Percentiles rank a stretch among this genome's conserved stretches.
These are phyloP conservation scores for Tetrapyrgos nigripes DNA, from an alignment of 1,284 basidiomycete genomes.

Conservation along the genomic window DNA sequence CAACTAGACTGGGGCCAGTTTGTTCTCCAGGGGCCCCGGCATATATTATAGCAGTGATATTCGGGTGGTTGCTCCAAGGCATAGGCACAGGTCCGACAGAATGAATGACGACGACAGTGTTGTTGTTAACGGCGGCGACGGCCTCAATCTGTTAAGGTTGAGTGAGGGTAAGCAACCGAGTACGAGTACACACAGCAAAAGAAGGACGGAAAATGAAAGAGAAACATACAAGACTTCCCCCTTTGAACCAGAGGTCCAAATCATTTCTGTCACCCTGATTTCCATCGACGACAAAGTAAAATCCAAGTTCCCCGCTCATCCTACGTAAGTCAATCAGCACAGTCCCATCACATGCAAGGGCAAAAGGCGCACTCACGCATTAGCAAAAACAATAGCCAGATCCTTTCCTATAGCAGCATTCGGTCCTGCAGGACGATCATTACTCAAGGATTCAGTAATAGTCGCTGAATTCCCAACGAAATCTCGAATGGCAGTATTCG, in stretches of 20 bases:
- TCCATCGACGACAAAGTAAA: constrained; percentile 65
- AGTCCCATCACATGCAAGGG: neutral
- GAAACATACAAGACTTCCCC: constrained; percentile 38
- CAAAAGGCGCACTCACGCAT: constrained; percentile 47
- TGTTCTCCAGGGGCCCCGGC: constrained; percentile 70
- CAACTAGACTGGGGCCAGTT: constrained; percentile 65
- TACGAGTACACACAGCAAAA: neutral
- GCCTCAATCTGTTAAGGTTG: constrained; percentile 38
- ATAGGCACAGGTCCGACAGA: constrained; percentile 66
- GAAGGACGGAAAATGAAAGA: constrained; percentile 6
- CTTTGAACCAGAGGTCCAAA: constrained; percentile 70
- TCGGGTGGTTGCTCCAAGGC: constrained; percentile 63
- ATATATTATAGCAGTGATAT: constrained; percentile 73
- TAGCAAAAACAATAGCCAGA: constrained; percentile 69
- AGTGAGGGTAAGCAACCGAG: neutral
- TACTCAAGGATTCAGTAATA: constrained; percentile 60
- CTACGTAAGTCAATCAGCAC: constrained; percentile 21
- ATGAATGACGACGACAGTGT: constrained; percentile 75
- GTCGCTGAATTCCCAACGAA: constrained; percentile 49
- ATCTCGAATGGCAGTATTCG: constrained; percentile 55
- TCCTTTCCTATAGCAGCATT: constrained; percentile 58
- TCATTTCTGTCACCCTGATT: constrained; percentile 79
- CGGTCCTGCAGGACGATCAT: constrained; percentile 53
- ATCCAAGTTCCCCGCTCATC: constrained; percentile 53
- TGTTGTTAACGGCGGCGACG: constrained; percentile 55